A percentile compares a stretch with the other conserved stretches of the same genome.
These are phyloP conservation scores for Vinca major DNA, from an alignment of 305 asterid species.

Conservation along the genomic window DNA sequence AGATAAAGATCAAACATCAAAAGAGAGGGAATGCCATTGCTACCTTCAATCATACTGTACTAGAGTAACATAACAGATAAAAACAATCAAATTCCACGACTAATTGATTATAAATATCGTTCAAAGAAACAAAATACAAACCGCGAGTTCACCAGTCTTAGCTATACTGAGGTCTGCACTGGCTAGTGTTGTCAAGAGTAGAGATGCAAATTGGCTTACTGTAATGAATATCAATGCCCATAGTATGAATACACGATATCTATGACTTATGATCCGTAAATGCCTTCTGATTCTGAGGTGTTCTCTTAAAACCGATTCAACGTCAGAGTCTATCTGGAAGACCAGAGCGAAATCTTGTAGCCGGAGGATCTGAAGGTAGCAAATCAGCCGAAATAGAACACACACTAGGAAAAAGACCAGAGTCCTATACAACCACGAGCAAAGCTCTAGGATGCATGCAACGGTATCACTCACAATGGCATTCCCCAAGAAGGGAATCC, in stretches of 20 bases:
- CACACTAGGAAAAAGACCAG: conserved; percentile 79
- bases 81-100: too few species aligned
- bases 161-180: conserved; percentile 45
- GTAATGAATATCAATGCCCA: conserved; percentile 55
- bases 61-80: too few species aligned
- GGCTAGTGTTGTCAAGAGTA: conserved; percentile 64
- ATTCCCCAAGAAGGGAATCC: conserved; percentile 76
- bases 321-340: conserved; percentile 58
- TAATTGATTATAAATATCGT: too few species aligned
- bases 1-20: too few species aligned
- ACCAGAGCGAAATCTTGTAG: conserved; percentile 70
- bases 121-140: conserved; percentile 1
- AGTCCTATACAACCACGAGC: conserved; percentile 86
- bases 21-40: too few species aligned
- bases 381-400: conserved; percentile 73
- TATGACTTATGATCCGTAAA: conserved; percentile 68
- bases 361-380: conserved; percentile 84
- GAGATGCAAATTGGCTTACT: conserved; percentile 74
- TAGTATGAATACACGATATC: conserved; percentile 62
- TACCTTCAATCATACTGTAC: too few species aligned
- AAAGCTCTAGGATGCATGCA: conserved; percentile 69
- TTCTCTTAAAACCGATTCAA: conserved; percentile 62
- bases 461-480: conserved; percentile 60
- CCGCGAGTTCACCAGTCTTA: conserved; percentile 81
- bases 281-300: conserved; percentile 84